A percentile compares a stretch with the other conserved stretches of the same genome.
phyloP scores from a whole-genome alignment of 305 asterid genomes.

The Fraxinus platypoda region DNA sequence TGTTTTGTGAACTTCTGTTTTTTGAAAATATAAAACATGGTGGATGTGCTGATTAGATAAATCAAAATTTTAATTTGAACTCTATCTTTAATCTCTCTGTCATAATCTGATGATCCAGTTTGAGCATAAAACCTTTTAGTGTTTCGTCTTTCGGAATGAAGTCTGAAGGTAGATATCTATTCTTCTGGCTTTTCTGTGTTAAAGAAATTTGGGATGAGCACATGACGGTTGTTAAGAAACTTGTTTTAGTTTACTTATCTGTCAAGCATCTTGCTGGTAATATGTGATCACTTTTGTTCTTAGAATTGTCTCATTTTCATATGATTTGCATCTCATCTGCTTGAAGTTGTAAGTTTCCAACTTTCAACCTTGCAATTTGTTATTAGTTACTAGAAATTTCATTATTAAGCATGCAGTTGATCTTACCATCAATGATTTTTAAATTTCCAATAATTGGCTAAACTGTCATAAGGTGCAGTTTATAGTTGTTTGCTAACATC shows the following conservation, averaged over 20 bases:
- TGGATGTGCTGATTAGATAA: not conserved
- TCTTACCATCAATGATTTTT: not conserved
- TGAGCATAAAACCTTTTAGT: not conserved
- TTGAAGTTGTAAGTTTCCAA: conserved; percentile 9
- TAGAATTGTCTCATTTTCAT: not conserved
- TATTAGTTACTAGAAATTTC: conserved; percentile 1
- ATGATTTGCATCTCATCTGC: not conserved
- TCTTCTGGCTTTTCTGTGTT: not conserved
- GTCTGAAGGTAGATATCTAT: not conserved
- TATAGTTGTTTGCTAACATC: conserved; percentile 2
- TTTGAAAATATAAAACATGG: not conserved
- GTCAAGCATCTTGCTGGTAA: conserved; percentile 6
- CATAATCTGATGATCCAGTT: not conserved
- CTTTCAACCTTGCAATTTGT: conserved; percentile 16
- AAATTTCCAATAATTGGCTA: not conserved
- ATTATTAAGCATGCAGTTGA: not conserved
- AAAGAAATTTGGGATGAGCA: not conserved
- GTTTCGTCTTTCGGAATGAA: not conserved
- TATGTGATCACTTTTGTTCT: conserved; percentile 4
- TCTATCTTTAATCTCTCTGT: not conserved
- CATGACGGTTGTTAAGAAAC: not conserved
- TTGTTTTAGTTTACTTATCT: conserved; percentile 14
- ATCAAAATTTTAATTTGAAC: not conserved
- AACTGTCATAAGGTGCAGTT: not conserved
- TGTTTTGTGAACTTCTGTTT: not conserved